Conservation (phyloP, 2,329 filamentous ascomycete genomes). For the Conoideocrella luteorostrata region DNA sequence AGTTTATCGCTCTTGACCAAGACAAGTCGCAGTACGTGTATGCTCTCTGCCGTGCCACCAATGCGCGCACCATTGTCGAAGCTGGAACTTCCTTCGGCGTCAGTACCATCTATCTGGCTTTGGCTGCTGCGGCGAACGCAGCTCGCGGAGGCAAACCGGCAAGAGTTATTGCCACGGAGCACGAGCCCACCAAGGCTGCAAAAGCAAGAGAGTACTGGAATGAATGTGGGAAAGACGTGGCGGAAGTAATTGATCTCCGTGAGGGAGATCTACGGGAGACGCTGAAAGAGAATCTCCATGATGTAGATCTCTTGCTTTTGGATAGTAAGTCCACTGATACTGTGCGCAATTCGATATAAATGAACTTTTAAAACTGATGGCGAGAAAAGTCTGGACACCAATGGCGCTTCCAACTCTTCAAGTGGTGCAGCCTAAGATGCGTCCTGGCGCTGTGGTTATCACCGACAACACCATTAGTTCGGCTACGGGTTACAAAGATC, state of each 20-base stretch:
- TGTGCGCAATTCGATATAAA: no score
- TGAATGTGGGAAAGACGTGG: conserved; percentile 43
- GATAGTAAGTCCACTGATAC: conserved; percentile 50
- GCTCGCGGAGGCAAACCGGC: conserved; percentile 14
- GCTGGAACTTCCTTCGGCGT: conserved; percentile 58
- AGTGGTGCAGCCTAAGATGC: conserved; percentile 39
- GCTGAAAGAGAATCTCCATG: conserved; percentile 29
- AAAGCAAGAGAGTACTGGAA: conserved; percentile 49
- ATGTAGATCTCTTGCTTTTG: conserved; percentile 52
- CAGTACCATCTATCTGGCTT: conserved; percentile 56
- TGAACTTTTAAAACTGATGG: no score
- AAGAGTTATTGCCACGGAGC: conserved; percentile 53
- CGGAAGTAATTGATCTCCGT: conserved; percentile 46
- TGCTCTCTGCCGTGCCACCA: conserved; percentile 40
- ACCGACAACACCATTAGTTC: conserved; percentile 41
- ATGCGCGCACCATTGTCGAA: conserved; percentile 50
- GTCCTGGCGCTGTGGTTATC: conserved; percentile 41
- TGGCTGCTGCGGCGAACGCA: conserved; percentile 47
- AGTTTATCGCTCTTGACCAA: conserved; percentile 53
- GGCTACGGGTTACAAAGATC: conserved; percentile 37
- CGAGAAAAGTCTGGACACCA: conserved; percentile 53
- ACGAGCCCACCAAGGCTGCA: conserved; percentile 47
- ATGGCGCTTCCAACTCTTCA: conserved; percentile 48
- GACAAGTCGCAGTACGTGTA: conserved; percentile 55
- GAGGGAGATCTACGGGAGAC: conserved; percentile 54